phyloP scores from a whole-genome alignment of 2,329 filamentous ascomycete species.

The Penicillium sp. region DNA sequence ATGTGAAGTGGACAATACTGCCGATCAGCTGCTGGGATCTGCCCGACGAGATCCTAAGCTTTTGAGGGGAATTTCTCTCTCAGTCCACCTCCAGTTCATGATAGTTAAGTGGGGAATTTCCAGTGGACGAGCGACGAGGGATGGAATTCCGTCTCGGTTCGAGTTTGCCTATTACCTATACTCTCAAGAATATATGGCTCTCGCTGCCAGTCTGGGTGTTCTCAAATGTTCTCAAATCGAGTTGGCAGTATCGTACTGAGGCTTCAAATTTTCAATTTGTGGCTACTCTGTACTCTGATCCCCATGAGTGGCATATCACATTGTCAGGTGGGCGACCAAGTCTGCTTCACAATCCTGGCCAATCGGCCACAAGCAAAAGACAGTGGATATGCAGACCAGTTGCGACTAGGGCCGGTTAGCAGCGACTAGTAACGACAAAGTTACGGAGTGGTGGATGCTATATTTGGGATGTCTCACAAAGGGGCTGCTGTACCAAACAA shows the following conservation, averaged over 20 bases:
- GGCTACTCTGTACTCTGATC: no score
- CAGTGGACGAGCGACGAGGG: background rate
- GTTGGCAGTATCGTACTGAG: background rate
- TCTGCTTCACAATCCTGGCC: background rate
- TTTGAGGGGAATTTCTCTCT: background rate
- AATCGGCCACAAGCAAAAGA: constrained; percentile 2
- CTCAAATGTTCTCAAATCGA: background rate
- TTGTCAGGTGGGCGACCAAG: constrained; percentile 1
- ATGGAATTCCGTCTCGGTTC: background rate
- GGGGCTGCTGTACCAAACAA: background rate
- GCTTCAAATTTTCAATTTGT: background rate
- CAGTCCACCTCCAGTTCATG: background rate
- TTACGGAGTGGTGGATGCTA: constrained; percentile 9
- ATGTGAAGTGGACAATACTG: constrained; percentile 3
- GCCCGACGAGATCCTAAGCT: constrained; percentile 2
- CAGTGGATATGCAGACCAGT: background rate
- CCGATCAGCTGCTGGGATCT: constrained; percentile 9
- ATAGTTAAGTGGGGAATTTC: background rate
- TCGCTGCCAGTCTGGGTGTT: no score
- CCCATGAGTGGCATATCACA: background rate
- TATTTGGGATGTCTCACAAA: constrained; percentile 28
- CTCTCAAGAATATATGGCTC: no score
- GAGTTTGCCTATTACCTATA: background rate
- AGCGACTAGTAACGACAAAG: background rate
- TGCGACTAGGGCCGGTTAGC: background rate